Evolutionary conservation across 345 rosid species (phyloP).

Genomic region (Gossypium arboreum): DNA sequence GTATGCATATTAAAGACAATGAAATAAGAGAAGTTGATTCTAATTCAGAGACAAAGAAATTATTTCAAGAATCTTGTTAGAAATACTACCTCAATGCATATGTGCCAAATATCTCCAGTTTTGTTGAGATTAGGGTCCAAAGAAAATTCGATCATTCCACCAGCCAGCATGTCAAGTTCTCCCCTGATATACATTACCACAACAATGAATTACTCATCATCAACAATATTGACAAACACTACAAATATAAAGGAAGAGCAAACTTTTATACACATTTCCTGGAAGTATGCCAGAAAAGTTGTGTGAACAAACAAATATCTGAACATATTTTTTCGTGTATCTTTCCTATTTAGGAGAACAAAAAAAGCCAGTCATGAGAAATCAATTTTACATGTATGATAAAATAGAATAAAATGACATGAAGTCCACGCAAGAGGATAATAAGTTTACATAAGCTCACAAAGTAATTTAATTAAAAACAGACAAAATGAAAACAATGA

Average conservation of each 20-base stretch:
- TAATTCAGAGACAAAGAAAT: neutral
- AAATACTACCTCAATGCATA: slow-evolving; percentile 59
- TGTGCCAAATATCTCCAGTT: slow-evolving; percentile 94
- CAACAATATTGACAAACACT: neutral
- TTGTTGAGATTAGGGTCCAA: slow-evolving; percentile 68
- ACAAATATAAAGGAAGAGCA: neutral
- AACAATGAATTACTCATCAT: neutral
- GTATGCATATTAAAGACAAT: neutral
- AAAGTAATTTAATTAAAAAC: neutral
- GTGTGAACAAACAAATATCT: neutral
- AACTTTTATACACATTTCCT: neutral
- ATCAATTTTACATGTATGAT: neutral
- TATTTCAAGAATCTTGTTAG: slow-evolving; percentile 7
- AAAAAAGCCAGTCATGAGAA: neutral
- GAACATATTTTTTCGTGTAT: neutral
- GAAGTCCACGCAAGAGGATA: neutral
- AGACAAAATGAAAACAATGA: neutral
- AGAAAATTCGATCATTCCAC: slow-evolving; percentile 55
- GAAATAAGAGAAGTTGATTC: neutral
- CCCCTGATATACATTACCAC: slow-evolving; percentile 29
- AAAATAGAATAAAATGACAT: neutral
- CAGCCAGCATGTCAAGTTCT: slow-evolving; percentile 29
- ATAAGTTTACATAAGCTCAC: neutral
- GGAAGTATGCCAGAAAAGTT: neutral
- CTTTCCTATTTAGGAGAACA: neutral